A percentile compares a stretch with the other conserved stretches of the same genome.
phyloP scores from a whole-genome alignment of 768 basidiomycete genomes.

The Leccinum truebloodii region DNA sequence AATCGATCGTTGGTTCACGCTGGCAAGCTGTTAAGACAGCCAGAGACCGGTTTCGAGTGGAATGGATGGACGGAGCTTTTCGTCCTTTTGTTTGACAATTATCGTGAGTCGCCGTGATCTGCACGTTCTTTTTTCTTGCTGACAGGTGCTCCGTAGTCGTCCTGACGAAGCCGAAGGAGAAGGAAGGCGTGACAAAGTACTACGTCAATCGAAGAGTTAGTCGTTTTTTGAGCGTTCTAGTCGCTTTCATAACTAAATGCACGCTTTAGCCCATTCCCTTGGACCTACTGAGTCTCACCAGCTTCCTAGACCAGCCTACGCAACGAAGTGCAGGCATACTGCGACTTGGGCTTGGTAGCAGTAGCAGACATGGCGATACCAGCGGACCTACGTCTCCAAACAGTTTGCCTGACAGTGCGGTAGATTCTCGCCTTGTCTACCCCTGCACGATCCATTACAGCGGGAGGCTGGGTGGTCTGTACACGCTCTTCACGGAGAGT shows the following conservation, averaged over 20 bases:
- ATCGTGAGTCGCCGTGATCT: constrained; percentile 54
- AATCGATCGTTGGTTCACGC: constrained; percentile 82
- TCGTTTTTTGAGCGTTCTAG: not conserved
- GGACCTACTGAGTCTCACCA: constrained; percentile 83
- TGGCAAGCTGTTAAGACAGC: constrained; percentile 81
- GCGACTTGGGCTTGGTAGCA: constrained; percentile 50
- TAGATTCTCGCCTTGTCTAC: constrained; percentile 76
- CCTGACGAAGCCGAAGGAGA: constrained; percentile 83
- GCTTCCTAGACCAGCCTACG: constrained; percentile 77
- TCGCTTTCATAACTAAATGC: constrained; percentile 1
- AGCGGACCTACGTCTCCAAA: constrained; percentile 25
- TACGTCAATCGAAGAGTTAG: constrained; percentile 78
- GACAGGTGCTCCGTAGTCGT: constrained; percentile 57
- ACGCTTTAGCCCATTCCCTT: constrained; percentile 80
- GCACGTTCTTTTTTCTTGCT: constrained; percentile 2
- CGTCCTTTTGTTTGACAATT: constrained; percentile 93
- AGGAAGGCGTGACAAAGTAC: constrained; percentile 73
- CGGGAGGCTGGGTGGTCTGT: constrained; percentile 83
- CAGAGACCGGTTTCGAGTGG: constrained; percentile 86
- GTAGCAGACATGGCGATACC: constrained; percentile 34
- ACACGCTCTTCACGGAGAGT: constrained; percentile 86
- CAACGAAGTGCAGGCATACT: constrained; percentile 75
- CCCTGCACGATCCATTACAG: constrained; percentile 90
- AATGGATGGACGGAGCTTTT: constrained; percentile 90
- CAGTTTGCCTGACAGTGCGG: constrained; percentile 39